phyloP scores from a whole-genome alignment of 805 yeast species.

The Zygosaccharomyces bisporus region DNA sequence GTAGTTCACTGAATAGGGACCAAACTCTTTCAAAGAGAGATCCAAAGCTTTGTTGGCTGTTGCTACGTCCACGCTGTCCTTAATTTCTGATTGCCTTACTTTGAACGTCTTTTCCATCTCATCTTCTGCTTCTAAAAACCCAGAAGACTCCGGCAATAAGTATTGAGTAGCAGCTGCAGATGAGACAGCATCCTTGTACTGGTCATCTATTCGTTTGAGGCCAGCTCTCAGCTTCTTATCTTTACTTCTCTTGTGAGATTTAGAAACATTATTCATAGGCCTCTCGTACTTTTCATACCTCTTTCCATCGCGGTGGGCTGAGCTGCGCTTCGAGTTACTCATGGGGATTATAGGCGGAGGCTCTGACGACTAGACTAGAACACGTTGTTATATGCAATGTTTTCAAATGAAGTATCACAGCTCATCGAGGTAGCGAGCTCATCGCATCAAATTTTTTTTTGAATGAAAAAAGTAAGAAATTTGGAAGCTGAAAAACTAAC shows the following conservation, averaged over 20 bases:
- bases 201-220: conserved; percentile 62
- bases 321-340: conserved; percentile 5
- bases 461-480: conserved; percentile 1
- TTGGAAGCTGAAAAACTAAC: not conserved
- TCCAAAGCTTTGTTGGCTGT: conserved; percentile 75
- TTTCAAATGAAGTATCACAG: no score
- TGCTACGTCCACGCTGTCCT: conserved; percentile 65
- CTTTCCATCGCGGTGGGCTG: conserved; percentile 23
- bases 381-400: no score
- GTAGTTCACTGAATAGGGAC: conserved; percentile 82
- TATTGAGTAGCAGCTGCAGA: conserved; percentile 86
- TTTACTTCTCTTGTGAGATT: conserved; percentile 37
- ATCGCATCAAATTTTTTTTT: conserved; percentile 7
- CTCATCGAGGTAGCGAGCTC: conserved; percentile 3
- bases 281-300: conserved; percentile 37
- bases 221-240: conserved; percentile 63
- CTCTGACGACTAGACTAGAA: not conserved
- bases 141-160: conserved; percentile 77
- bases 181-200: conserved; percentile 71
- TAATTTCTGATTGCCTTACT: conserved; percentile 76
- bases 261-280: conserved; percentile 12
- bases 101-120: conserved; percentile 87
- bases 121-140: conserved; percentile 88
- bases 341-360: not conserved
- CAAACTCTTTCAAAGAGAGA: conserved; percentile 68